Base-by-base conservation (phyloP, 2,329 filamentous ascomycete genomes). In the Ophiosphaerella herpotricha region DNA sequence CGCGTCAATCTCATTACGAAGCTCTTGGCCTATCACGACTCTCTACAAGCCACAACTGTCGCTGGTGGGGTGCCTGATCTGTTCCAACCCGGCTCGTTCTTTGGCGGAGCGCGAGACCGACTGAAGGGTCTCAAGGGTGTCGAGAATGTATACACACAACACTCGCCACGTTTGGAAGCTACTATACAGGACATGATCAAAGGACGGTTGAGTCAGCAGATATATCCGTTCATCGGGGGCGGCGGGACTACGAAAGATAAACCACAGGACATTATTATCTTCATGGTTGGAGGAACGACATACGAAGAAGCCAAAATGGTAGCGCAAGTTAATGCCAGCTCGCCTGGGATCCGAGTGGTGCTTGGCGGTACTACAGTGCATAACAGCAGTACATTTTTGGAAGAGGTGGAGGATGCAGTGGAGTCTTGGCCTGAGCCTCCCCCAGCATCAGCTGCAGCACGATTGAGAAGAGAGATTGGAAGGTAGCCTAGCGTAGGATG, bases 131-230 rank as follows among this genome's bases (percentile, higher is more conserved):
- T 99, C 12, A 97, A 97, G 68, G 94, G 94, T 1, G 94, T 99
- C 1, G 95, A 99, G 72, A 99, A 99, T 64, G 94, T 99, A 24
- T 99, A 99, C 72, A 99, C 94, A 0, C 95, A 99, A 72, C 94
- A 99, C 73, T 95, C 91, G 5, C 91, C 95, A 0, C 82, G 91
- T 18, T 75, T 99, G 13, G 92, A 97, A 72, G 83, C 84, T 21
- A 97, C 91, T 0, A 77, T 99, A 14, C 93, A 97, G 69, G 93
- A 93, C 63, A 79, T 99, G 43, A 92, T 97, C 77, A 97, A 96
- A 70, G 95, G 94, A 0, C 85, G 89, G 26, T 75, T 99, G 50
- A 88, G 86, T 64, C 90, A 96, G 65, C 84, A 91, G 58, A 85
- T 94, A 55, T 97, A 96, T 68, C 95, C 94, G 0, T 99, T 97